Evolutionary conservation across 169 alveolate species (phyloP).

Genomic region (Plasmodium chabaudi): DNA sequence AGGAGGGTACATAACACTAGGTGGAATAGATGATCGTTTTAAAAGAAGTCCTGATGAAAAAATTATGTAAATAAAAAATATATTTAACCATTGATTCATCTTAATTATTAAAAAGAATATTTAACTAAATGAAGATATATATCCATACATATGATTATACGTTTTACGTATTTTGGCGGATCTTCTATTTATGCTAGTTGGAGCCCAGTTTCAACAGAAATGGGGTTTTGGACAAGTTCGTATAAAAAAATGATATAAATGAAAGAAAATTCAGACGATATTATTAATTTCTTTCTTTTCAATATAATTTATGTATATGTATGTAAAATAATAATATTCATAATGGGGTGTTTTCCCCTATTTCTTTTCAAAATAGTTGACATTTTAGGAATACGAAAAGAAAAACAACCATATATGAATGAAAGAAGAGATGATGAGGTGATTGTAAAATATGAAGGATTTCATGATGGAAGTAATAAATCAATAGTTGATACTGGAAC

Average conservation of each 20-base stretch:
- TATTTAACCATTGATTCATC: not conserved
- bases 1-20: slow-evolving; percentile 85
- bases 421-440: slow-evolving; percentile 5
- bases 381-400: slow-evolving; percentile 56
- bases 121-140: not conserved
- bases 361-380: slow-evolving; percentile 13
- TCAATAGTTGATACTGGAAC: slow-evolving; percentile 73
- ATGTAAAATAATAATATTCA: not conserved
- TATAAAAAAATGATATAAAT: not conserved
- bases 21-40: slow-evolving; percentile 81
- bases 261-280: not conserved
- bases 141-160: not conserved
- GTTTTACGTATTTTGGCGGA: not conserved
- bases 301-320: not conserved
- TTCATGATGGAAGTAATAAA: slow-evolving; percentile 72
- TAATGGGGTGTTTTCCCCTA: not conserved
- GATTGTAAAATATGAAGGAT: slow-evolving; percentile 73
- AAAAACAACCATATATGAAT: not conserved
- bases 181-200: slow-evolving; percentile 15
- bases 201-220: slow-evolving; percentile 74
- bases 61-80: slow-evolving; percentile 32
- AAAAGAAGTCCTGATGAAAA: slow-evolving; percentile 82
- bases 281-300: not conserved
- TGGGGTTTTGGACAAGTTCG: slow-evolving; percentile 77
- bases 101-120: slow-evolving; percentile 25